Evolutionary conservation across 345 rosid genomes (phyloP).

Genomic region (Salix viminalis): DNA sequence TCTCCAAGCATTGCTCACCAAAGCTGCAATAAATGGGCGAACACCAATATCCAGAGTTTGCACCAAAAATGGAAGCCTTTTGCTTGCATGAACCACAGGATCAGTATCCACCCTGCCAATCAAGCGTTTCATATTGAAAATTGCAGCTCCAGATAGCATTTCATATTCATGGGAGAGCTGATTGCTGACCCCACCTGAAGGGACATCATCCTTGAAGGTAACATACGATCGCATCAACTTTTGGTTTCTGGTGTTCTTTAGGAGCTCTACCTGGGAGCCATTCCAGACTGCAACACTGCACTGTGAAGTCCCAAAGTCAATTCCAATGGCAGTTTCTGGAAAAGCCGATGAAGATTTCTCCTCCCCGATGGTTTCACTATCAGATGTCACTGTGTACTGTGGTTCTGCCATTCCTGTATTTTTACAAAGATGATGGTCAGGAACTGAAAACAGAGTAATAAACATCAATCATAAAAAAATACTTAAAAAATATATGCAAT

Average conservation of each 20-base stretch:
- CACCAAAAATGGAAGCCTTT: constrained; percentile 69
- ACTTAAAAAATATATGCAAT: background rate
- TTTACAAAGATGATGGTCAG: background rate
- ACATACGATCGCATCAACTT: constrained; percentile 72
- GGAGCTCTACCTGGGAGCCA: constrained; percentile 74
- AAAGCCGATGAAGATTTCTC: constrained; percentile 57
- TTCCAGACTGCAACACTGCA: constrained; percentile 86
- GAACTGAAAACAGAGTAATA: background rate
- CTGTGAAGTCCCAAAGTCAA: constrained; percentile 84
- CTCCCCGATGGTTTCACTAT: constrained; percentile 69
- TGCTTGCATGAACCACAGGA: constrained; percentile 68
- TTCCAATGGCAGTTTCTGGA: constrained; percentile 77
- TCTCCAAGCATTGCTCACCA: constrained; percentile 83
- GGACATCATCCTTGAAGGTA: constrained; percentile 66
- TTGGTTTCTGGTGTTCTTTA: constrained; percentile 69
- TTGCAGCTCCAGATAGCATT: constrained; percentile 70
- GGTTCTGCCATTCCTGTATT: constrained; percentile 67
- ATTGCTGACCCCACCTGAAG: constrained; percentile 72
- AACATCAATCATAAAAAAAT: too few relatives aligned
- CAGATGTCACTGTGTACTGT: constrained; percentile 81
- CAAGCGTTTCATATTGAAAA: constrained; percentile 90
- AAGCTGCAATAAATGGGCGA: constrained; percentile 74
- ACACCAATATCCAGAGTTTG: constrained; percentile 84
- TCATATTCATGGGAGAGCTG: constrained; percentile 72
- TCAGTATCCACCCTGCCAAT: constrained; percentile 85